Percentiles rank a stretch among this genome's conserved stretches.
Evolutionary conservation across 169 alveolate species (phyloP).

Genomic region (Plasmodium gallinaceum): DNA sequence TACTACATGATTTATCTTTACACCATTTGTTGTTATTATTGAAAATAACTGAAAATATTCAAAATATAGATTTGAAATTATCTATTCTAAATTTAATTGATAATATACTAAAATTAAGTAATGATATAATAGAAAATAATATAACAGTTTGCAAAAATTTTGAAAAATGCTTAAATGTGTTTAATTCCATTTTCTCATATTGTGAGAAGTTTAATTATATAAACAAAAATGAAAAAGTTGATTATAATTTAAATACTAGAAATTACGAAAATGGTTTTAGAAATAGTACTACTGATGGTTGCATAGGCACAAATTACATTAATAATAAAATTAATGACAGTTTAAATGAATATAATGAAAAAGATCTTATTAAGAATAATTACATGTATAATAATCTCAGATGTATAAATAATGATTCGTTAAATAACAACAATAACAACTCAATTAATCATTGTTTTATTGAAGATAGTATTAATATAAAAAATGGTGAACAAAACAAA

Average conservation of each 20-base stretch:
- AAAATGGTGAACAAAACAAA: not conserved
- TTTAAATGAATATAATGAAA: not conserved
- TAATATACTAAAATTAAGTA: not conserved
- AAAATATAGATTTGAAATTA: not conserved
- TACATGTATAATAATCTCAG: no score
- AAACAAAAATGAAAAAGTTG: not conserved
- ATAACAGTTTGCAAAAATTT: not conserved
- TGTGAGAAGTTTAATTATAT: not conserved
- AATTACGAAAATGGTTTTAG: no score
- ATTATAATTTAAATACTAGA: not conserved
- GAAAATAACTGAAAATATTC: not conserved
- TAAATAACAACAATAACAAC: no score
- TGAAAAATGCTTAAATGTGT: constrained; percentile 14
- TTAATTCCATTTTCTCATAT: not conserved
- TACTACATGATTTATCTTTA: not conserved
- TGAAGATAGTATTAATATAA: not conserved
- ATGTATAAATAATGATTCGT: no score
- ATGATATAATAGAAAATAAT: not conserved
- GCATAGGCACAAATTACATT: no score
- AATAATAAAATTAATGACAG: not conserved
- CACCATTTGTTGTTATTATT: constrained; percentile 25
- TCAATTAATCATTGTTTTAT: not conserved
- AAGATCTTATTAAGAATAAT: not conserved
- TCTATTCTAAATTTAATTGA: constrained; percentile 15
- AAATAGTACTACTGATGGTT: no score